phyloP scores from a whole-genome alignment of 371 early-diverging fungal species.

The Mortierella sp. region DNA sequence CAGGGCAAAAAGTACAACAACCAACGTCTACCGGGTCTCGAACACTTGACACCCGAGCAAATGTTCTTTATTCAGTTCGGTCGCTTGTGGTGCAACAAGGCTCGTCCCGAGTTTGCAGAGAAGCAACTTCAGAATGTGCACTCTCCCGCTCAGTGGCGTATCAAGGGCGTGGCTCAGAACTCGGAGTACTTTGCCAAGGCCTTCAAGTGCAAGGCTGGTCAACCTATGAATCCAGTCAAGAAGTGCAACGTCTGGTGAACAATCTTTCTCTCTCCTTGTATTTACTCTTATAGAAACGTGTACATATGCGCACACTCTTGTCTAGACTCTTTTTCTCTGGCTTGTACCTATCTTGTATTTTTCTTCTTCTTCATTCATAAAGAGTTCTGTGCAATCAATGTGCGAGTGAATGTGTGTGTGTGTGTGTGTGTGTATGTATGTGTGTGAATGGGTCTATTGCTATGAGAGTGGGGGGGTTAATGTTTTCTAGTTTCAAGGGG shows the following conservation, averaged over 20 bases:
- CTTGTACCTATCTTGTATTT: no score
- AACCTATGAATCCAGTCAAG: slow-evolving; percentile 62
- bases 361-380: no score
- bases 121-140: slow-evolving; percentile 60
- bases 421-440: no score
- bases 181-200: slow-evolving; percentile 68
- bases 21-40: slow-evolving; percentile 11
- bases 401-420: no score
- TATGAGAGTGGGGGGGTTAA: background rate
- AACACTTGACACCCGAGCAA: slow-evolving; percentile 56
- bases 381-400: no score
- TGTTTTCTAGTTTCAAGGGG: background rate
- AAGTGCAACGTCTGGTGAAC: slow-evolving; percentile 53
- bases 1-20: slow-evolving; percentile 10
- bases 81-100: slow-evolving; percentile 63
- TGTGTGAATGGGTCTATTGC: no score
- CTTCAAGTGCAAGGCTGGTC: slow-evolving; percentile 65
- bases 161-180: slow-evolving; percentile 70
- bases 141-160: slow-evolving; percentile 65
- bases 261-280: background rate
- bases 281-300: no score
- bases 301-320: no score
- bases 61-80: slow-evolving; percentile 65
- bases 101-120: slow-evolving; percentile 50
- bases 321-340: no score